Percentiles rank a stretch among this genome's conserved stretches.
Evolutionary conservation across 2,329 filamentous ascomycete genomes (phyloP).

Genomic region (Colletotrichum gloeosporioides): DNA sequence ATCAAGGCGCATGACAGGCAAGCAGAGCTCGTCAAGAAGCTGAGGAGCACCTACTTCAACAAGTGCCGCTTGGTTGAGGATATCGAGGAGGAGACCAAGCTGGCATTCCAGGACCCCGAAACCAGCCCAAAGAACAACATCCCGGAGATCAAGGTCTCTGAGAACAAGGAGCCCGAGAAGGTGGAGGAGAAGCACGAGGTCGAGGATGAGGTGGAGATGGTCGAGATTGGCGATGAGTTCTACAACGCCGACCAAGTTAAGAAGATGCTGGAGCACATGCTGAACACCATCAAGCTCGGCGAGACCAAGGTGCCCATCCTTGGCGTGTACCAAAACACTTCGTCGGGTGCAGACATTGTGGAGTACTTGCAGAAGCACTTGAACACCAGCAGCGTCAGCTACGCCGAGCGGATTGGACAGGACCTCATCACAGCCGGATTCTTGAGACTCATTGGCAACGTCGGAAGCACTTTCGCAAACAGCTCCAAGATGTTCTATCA

Average conservation of each 20-base stretch:
- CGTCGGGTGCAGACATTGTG: constrained; percentile 89
- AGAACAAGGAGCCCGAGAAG: constrained; percentile 62
- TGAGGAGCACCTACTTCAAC: constrained; percentile 97
- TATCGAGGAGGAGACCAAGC: constrained; percentile 96
- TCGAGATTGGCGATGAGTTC: constrained; percentile 89
- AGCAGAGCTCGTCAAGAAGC: constrained; percentile 87
- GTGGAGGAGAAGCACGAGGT: constrained; percentile 46
- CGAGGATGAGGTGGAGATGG: constrained; percentile 79
- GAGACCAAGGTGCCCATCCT: constrained; percentile 96
- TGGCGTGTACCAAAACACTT: constrained; percentile 93
- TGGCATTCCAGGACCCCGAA: constrained; percentile 91
- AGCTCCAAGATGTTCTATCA: constrained; percentile 98
- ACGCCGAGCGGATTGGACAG: constrained; percentile 93
- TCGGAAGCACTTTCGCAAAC: constrained; percentile 95
- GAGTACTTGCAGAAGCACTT: constrained; percentile 93
- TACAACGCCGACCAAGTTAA: constrained; percentile 89
- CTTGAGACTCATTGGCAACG: constrained; percentile 88
- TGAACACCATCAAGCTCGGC: constrained; percentile 83
- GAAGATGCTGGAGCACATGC: constrained; percentile 85
- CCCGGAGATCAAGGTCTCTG: constrained; percentile 87
- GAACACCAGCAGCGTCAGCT: constrained; percentile 82
- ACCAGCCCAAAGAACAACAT: constrained; percentile 71
- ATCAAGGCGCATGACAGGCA: constrained; percentile 95
- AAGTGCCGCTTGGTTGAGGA: constrained; percentile 97
- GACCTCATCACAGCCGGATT: constrained; percentile 88